These are phyloP conservation scores for Botrytis elliptica DNA, from an alignment of 2,329 filamentous ascomycete genomes.

Conservation along the genomic window DNA sequence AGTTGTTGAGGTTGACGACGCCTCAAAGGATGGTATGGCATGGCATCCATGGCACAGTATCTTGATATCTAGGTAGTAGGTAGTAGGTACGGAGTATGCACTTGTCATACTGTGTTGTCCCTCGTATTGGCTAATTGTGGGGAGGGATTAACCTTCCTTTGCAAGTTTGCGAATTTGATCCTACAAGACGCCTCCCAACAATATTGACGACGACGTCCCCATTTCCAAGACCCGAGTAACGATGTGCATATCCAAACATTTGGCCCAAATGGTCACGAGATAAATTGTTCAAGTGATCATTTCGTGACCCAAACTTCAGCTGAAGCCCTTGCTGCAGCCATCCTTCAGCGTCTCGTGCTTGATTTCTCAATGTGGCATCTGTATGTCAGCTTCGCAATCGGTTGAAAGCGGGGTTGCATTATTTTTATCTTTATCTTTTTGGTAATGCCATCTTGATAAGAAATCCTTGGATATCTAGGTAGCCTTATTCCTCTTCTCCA, in stretches of 20 bases:
- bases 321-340: conserved; percentile 4
- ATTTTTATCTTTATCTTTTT: neutral
- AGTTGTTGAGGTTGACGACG: conserved; percentile 4
- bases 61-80: neutral
- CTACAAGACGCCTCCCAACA: neutral
- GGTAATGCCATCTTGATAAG: neutral
- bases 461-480: neutral
- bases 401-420: neutral
- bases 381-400: neutral
- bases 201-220: neutral
- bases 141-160: neutral
- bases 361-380: conserved; percentile 1
- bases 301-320: conserved; percentile 16
- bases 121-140: conserved; percentile 4
- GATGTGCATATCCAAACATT: neutral
- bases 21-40: neutral
- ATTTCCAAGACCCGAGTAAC: neutral
- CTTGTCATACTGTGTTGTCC: neutral
- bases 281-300: conserved; percentile 16
- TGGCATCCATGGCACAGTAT: neutral
- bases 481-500: neutral
- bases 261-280: neutral
- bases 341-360: conserved; percentile 2
- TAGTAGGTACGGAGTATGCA: neutral
- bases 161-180: conserved; percentile 5